Conservation (phyloP, 1,284 basidiomycete species). For the Naganishia sp. region DNA sequence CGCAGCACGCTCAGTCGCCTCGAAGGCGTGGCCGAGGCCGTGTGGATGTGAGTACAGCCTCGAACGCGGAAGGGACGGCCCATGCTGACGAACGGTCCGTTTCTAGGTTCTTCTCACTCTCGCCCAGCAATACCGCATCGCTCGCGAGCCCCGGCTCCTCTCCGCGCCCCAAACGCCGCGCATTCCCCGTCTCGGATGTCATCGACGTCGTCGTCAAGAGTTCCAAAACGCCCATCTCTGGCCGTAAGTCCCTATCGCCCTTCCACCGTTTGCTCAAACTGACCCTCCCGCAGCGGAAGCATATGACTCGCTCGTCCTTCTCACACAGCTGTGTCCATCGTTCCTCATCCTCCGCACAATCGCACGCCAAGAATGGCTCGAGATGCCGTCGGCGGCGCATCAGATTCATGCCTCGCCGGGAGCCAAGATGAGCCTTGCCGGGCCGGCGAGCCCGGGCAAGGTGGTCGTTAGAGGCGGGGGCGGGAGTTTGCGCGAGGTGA, state of each 20-base stretch:
- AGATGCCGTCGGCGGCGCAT: slow-evolving; percentile 45
- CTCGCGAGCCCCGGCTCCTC: slow-evolving; percentile 25
- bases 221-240: slow-evolving; percentile 53
- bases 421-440: slow-evolving; percentile 22
- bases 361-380: slow-evolving; percentile 51
- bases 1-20: slow-evolving; percentile 52
- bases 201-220: slow-evolving; percentile 52
- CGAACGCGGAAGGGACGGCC: no score
- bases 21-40: slow-evolving; percentile 52
- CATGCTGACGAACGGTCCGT: not conserved
- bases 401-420: slow-evolving; percentile 36
- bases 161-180: slow-evolving; percentile 40
- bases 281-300: slow-evolving; percentile 49
- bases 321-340: slow-evolving; percentile 52
- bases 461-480: slow-evolving; percentile 39
- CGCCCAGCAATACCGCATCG: slow-evolving; percentile 34
- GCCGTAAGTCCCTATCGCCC: slow-evolving; percentile 39
- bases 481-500: slow-evolving; percentile 48
- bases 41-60: slow-evolving; percentile 51
- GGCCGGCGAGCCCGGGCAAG: slow-evolving; percentile 46
- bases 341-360: slow-evolving; percentile 49
- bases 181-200: slow-evolving; percentile 51
- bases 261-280: not conserved
- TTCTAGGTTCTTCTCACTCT: slow-evolving; percentile 48
- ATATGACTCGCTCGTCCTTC: slow-evolving; percentile 47